A percentile compares a stretch with the other conserved stretches of the same genome.
Evolutionary conservation across 306 rosid species (phyloP).

Genomic region (Inga leiocalycina): DNA sequence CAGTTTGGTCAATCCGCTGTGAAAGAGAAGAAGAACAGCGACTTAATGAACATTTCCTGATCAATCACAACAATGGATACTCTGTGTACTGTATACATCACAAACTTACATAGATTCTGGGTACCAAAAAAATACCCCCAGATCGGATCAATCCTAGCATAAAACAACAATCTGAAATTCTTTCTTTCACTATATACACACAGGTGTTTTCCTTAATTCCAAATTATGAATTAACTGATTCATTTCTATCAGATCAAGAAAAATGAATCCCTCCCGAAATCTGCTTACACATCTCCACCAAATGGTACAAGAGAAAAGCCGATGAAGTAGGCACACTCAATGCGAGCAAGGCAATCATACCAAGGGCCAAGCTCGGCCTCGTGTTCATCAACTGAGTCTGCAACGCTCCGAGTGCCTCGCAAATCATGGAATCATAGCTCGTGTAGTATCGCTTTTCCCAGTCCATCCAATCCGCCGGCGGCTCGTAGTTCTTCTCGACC

Average conservation of each 20-base stretch:
- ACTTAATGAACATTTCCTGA: neutral
- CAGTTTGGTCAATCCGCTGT: neutral
- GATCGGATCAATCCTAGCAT: neutral
- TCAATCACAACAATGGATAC: neutral
- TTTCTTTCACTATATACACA: neutral
- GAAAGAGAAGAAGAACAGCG: neutral
- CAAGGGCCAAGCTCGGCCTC: slow-evolving; percentile 12
- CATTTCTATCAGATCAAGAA: neutral
- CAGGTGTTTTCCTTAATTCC: neutral
- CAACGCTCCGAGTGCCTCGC: neutral
- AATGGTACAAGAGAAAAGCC: neutral
- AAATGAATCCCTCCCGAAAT: neutral
- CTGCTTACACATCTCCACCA: neutral
- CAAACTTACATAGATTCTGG: neutral
- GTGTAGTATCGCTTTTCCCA: slow-evolving; percentile 70
- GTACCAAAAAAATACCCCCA: neutral
- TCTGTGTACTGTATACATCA: neutral
- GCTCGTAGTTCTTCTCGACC: slow-evolving; percentile 71
- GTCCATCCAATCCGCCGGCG: slow-evolving; percentile 67
- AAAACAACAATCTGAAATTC: neutral
- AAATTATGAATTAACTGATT: neutral
- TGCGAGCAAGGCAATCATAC: neutral
- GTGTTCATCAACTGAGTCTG: slow-evolving; percentile 9
- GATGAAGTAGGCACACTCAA: slow-evolving; percentile 1
- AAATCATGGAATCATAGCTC: slow-evolving; percentile 5